These are phyloP conservation scores for Manihot esculenta DNA, from an alignment of 441 rosid genomes.

Conservation along the genomic window DNA sequence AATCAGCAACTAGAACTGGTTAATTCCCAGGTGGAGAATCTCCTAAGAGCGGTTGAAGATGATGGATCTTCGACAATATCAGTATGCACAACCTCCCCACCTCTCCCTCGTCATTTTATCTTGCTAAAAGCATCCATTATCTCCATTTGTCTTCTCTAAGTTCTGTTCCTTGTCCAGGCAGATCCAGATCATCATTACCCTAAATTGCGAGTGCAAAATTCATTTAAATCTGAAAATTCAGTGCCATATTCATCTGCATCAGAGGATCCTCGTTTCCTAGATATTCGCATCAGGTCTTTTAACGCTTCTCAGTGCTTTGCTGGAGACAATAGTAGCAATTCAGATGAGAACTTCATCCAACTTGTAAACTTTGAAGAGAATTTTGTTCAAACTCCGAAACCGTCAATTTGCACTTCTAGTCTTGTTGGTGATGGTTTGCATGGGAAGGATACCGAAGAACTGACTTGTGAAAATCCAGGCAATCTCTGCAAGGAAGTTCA, in stretches of 20 bases:
- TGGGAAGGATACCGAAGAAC: slow-evolving; percentile 41
- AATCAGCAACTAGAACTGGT: slow-evolving; percentile 55
- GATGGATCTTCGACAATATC: slow-evolving; percentile 37
- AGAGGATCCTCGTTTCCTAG: slow-evolving; percentile 33
- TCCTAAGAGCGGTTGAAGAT: slow-evolving; percentile 43
- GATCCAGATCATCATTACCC: slow-evolving; percentile 62
- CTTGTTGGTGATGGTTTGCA: slow-evolving; percentile 30
- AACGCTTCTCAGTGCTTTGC: slow-evolving; percentile 57
- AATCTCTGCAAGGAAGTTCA: slow-evolving; percentile 58
- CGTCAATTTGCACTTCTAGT: slow-evolving; percentile 33
- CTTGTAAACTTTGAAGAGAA: slow-evolving; percentile 52
- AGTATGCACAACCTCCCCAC: slow-evolving; percentile 20
- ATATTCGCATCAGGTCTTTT: slow-evolving; percentile 38
- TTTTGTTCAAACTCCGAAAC: slow-evolving; percentile 36
- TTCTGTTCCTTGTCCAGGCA: slow-evolving; percentile 43
- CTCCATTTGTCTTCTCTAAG: slow-evolving; percentile 8
- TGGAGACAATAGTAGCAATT: slow-evolving; percentile 49
- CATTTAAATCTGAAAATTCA: slow-evolving; percentile 60
- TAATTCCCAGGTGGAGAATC: slow-evolving; percentile 62
- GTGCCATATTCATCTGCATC: slow-evolving; percentile 35
- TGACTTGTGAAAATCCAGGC: slow-evolving; percentile 45
- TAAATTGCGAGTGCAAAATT: slow-evolving; percentile 62
- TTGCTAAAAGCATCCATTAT: slow-evolving; percentile 1
- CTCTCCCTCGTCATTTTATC: neutral
- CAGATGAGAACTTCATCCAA: slow-evolving; percentile 56